phyloP scores from a whole-genome alignment of 176 grass and related monocot species.

The Raddia distichophylla region DNA sequence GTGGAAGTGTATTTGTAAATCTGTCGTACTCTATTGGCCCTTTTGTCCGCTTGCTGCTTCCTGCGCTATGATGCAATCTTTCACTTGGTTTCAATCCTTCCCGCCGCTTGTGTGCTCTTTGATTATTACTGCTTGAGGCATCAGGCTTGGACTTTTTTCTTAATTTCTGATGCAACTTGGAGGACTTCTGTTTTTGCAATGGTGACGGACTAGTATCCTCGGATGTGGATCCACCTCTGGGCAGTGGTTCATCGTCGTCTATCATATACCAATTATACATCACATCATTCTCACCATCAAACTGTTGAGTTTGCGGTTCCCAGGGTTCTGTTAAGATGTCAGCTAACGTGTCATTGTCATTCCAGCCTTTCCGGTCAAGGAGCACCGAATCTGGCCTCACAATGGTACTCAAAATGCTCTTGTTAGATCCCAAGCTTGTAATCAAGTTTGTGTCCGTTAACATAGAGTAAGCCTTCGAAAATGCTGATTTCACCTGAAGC shows the following conservation, averaged over 20 bases:
- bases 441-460: conserved; percentile 75
- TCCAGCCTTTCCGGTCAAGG: conserved; percentile 86
- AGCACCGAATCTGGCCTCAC: conserved; percentile 83
- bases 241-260: conserved; percentile 89
- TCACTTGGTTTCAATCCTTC: conserved; percentile 42
- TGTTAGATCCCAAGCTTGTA: conserved; percentile 63
- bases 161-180: conserved; percentile 55
- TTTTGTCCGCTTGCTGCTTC: conserved; percentile 53
- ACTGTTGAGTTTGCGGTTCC: conserved; percentile 53
- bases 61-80: conserved; percentile 31
- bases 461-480: conserved; percentile 79
- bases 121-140: conserved; percentile 25
- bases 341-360: conserved; percentile 37
- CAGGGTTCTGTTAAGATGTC: conserved; percentile 63
- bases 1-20: conserved; percentile 58
- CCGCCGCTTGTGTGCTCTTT: conserved; percentile 20
- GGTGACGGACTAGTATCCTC: conserved; percentile 47
- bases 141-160: conserved; percentile 45
- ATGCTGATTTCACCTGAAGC: conserved; percentile 88
- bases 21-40: conserved; percentile 52
- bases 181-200: conserved; percentile 58
- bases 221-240: conserved; percentile 59
- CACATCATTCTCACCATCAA: conserved; percentile 56
- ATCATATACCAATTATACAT: conserved; percentile 87
- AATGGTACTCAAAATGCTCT: conserved; percentile 86